phyloP scores from a whole-genome alignment of 2,329 filamentous ascomycete genomes.

The Phyllosticta citrichinensis region DNA sequence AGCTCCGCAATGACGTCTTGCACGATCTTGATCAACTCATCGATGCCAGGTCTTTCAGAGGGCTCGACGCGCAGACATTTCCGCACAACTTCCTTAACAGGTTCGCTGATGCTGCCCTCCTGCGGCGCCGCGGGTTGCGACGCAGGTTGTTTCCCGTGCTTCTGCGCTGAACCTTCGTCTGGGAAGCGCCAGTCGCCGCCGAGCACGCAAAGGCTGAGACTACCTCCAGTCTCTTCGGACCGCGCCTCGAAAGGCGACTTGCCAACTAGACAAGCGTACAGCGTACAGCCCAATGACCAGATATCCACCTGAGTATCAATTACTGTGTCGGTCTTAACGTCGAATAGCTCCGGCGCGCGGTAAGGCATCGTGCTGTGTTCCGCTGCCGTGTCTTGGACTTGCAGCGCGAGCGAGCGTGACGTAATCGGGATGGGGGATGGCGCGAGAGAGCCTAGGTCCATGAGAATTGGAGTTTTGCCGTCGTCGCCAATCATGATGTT shows the following conservation, averaged over 20 bases:
- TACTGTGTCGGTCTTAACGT: slow-evolving; percentile 84
- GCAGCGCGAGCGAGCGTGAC: slow-evolving; percentile 78
- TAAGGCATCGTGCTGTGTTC: slow-evolving; percentile 99
- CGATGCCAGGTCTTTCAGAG: slow-evolving; percentile 74
- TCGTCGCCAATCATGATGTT: slow-evolving; percentile 99
- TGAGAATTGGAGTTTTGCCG: slow-evolving; percentile 79
- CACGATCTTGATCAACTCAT: slow-evolving; percentile 72
- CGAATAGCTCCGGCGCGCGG: slow-evolving; percentile 92
- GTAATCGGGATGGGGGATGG: slow-evolving; percentile 83
- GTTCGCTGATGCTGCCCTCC: slow-evolving; percentile 59
- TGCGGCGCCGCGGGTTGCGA: slow-evolving; percentile 21
- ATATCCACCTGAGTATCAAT: slow-evolving; percentile 97
- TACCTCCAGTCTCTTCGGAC: slow-evolving; percentile 91
- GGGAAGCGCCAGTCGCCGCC: slow-evolving; percentile 96
- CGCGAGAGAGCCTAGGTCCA: slow-evolving; percentile 91
- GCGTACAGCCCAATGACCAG: slow-evolving; percentile 94
- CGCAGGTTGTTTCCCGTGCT: slow-evolving; percentile 41
- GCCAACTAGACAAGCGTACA: slow-evolving; percentile 91
- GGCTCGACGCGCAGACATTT: slow-evolving; percentile 82
- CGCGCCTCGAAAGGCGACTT: slow-evolving; percentile 96
- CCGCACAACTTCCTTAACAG: slow-evolving; percentile 78
- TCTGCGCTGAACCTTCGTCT: slow-evolving; percentile 54
- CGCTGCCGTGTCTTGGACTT: slow-evolving; percentile 86
- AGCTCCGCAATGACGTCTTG: slow-evolving; percentile 58
- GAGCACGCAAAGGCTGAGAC: slow-evolving; percentile 81